Conservation (phyloP, 768 basidiomycete species). For the Imleria badia region DNA sequence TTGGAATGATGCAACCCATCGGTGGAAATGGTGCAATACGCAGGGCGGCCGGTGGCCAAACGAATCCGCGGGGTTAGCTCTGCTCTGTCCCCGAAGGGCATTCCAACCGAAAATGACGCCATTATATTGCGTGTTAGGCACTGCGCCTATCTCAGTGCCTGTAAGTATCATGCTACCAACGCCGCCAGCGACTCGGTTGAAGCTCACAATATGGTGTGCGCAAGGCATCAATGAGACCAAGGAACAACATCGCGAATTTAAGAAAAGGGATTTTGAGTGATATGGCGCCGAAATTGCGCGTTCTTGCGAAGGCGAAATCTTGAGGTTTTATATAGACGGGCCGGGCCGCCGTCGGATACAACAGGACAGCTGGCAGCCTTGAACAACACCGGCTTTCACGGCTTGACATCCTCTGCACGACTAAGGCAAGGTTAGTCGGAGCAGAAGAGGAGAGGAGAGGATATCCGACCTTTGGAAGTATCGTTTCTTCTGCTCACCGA, state of each 20-base stretch:
- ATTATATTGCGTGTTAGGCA: background rate
- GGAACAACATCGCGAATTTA: background rate
- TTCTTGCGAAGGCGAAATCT: background rate
- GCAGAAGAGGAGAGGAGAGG: too few species aligned
- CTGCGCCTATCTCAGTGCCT: background rate
- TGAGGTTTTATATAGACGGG: background rate
- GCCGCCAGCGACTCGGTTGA: too few species aligned
- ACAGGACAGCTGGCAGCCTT: too few species aligned
- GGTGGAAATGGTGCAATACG: background rate
- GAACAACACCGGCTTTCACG: too few species aligned
- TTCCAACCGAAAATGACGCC: background rate
- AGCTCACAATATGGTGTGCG: background rate
- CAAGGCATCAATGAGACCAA: background rate
- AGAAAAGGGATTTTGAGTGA: background rate
- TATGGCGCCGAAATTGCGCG: conserved; percentile 1
- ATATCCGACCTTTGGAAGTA: too few species aligned
- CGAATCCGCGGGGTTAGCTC: background rate
- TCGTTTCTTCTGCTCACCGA: too few species aligned
- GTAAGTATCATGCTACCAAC: too few species aligned
- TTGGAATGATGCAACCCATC: background rate
- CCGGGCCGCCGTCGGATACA: too few species aligned
- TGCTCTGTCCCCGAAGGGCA: background rate
- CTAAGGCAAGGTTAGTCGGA: too few species aligned
- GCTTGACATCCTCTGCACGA: too few species aligned
- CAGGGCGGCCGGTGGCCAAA: background rate